Base-by-base conservation (phyloP, 306 rosid genomes). In the Ormosia semicastrata region DNA sequence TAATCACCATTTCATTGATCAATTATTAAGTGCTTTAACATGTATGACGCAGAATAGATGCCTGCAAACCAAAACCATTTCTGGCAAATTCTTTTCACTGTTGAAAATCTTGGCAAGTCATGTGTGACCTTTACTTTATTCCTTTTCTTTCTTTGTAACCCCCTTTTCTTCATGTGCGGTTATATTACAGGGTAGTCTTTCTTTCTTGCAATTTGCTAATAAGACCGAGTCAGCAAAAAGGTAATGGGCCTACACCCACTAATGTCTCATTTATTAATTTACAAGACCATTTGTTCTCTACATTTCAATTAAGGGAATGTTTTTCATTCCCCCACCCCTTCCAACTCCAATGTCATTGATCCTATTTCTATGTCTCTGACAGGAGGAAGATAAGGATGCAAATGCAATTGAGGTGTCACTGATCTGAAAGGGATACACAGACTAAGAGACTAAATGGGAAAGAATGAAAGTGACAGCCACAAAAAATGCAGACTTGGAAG, bases 31-130 rank as follows among this genome's bases (percentile, higher is more conserved):
- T 54, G 67, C 82, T 52, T 78, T 53, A 13, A 29, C 37, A 58
- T 54, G 67, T 47, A 29, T 13, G n/a, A 37, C 32, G 40, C 4
- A 14, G 47, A 64, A 81, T 13, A 81, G 14, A 33, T 41, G 17
- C 18, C 29, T 24, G 32, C 17, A 50, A 63, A 36, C 40, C 12
- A 41, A 3, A 2, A 65, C 44, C 43, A 29, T 77, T 40, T 66
- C 24, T 65, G 32, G 15, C 54, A 15, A 49, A 10, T 3, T 34
- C 14, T 60, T 60, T 76, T 76, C 47, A 33, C 50, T 50, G 7
- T 53, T 52, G 29, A 44, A 39, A 67, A 88, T 87, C 89, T 79
- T 3, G 87, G 81, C 66, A 87, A 86, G 32, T 86, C 87, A 4
- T 75, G 87, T 87, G 3, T 69, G 39, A 8, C 77, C 87, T 0